Conservation (phyloP, 352 stramenopile species). For the Pythium apleroticum region DNA sequence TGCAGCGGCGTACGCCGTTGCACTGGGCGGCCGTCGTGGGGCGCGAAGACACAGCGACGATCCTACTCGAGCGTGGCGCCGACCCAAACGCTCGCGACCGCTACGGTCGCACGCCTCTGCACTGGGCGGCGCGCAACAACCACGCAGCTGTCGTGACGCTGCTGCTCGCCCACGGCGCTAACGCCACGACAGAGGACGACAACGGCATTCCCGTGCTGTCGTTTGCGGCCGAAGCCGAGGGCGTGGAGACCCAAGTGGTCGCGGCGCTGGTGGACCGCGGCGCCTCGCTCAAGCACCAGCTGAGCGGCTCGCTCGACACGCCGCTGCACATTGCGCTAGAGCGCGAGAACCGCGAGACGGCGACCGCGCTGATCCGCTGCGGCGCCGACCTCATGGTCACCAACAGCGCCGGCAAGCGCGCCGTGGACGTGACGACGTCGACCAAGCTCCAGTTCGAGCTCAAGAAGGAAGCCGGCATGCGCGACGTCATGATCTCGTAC, state of each 20-base stretch:
- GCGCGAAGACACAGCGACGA: constrained; percentile 30
- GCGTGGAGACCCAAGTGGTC: constrained; percentile 47
- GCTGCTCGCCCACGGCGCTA: constrained; percentile 43
- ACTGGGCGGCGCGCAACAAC: constrained; percentile 78
- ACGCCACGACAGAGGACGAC: constrained; percentile 47
- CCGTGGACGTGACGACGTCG: constrained; percentile 80
- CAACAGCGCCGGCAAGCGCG: constrained; percentile 60
- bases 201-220: constrained; percentile 55
- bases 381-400: constrained; percentile 69
- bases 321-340: constrained; percentile 73
- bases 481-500: constrained; percentile 85
- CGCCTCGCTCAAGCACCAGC: constrained; percentile 44
- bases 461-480: constrained; percentile 69
- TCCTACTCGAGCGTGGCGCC: constrained; percentile 46
- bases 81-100: constrained; percentile 59
- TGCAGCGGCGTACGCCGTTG: constrained; percentile 64
- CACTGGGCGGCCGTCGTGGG: constrained; percentile 75
- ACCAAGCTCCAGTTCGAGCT: constrained; percentile 73
- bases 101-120: constrained; percentile 63
- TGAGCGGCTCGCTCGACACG: constrained; percentile 51
- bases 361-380: constrained; percentile 65
- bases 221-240: constrained; percentile 65
- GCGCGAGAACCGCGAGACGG: constrained; percentile 65
- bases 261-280: constrained; percentile 39
- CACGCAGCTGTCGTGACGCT: constrained; percentile 49